These are phyloP conservation scores for Claviceps digitariae DNA, from an alignment of 2,329 filamentous ascomycete species.

Conservation along the genomic window DNA sequence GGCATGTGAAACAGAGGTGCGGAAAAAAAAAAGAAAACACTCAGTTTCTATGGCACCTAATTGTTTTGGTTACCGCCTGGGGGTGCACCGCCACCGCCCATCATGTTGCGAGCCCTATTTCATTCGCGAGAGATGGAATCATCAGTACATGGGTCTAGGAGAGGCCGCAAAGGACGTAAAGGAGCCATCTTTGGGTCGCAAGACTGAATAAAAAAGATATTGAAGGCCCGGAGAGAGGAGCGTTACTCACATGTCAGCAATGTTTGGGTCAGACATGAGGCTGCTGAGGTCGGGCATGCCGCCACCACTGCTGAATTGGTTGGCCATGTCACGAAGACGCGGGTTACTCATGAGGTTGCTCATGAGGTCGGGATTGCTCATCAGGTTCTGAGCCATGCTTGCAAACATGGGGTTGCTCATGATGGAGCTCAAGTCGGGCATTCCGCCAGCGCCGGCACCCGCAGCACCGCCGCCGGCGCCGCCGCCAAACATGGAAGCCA, in stretches of 20 bases:
- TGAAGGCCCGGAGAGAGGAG: neutral
- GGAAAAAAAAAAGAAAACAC: neutral
- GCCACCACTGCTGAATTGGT: constrained; percentile 59
- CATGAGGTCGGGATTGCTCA: constrained; percentile 93
- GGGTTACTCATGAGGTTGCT: constrained; percentile 91
- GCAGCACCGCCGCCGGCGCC: constrained; percentile 41
- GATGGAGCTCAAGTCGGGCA: constrained; percentile 76
- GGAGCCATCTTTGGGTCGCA: neutral
- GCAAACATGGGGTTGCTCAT: constrained; percentile 99
- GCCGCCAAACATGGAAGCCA: constrained; percentile 60
- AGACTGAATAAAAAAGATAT: neutral
- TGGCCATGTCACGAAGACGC: constrained; percentile 73
- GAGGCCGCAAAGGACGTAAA: neutral
- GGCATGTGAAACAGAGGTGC: neutral
- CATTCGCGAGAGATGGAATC: neutral
- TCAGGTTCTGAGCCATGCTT: constrained; percentile 90
- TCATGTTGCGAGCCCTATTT: constrained; percentile 31
- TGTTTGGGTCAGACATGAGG: constrained; percentile 83
- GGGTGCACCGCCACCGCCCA: constrained; percentile 25
- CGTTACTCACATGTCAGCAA: constrained; percentile 80
- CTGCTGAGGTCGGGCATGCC: constrained; percentile 79
- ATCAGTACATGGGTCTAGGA: neutral
- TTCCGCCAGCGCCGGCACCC: constrained; percentile 54
- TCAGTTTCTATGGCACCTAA: neutral
- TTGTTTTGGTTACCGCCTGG: constrained; percentile 10